A percentile compares a stretch with the other conserved stretches of the same genome.
Evolutionary conservation across 2,329 filamentous ascomycete genomes (phyloP).

Genomic region (Ophiostoma sp.): DNA sequence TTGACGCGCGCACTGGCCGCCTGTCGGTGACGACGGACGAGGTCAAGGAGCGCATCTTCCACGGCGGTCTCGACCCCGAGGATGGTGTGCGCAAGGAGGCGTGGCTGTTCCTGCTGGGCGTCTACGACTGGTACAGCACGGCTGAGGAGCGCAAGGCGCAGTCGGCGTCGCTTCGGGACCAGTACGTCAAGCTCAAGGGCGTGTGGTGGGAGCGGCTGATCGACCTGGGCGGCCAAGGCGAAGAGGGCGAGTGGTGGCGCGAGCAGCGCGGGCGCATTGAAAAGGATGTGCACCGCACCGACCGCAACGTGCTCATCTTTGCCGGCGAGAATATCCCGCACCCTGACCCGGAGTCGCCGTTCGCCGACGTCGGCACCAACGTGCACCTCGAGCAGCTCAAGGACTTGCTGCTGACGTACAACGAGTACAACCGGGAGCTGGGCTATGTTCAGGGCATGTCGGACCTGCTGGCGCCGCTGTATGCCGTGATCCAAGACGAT

Average conservation of each 20-base stretch:
- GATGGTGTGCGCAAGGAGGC: constrained; percentile 94
- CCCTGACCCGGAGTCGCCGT: constrained; percentile 91
- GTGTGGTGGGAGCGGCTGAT: constrained; percentile 94
- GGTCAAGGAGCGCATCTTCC: constrained; percentile 95
- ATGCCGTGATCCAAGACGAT: constrained; percentile 95
- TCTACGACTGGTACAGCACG: constrained; percentile 90
- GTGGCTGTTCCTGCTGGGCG: constrained; percentile 88
- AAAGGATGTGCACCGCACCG: constrained; percentile 96
- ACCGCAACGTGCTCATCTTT: constrained; percentile 91
- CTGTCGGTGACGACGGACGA: constrained; percentile 80
- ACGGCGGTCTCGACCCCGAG: constrained; percentile 81
- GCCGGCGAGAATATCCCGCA: constrained; percentile 94
- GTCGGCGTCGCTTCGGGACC: constrained; percentile 79
- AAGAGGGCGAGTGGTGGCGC: constrained; percentile 92
- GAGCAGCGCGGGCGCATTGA: constrained; percentile 93
- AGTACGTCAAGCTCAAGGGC: constrained; percentile 89
- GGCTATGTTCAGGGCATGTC: constrained; percentile 99
- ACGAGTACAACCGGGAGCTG: constrained; percentile 92
- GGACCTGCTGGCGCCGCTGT: constrained; percentile 89
- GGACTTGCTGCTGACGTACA: constrained; percentile 97
- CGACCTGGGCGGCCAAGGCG: constrained; percentile 70
- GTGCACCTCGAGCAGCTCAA: constrained; percentile 98
- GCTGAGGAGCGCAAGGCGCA: constrained; percentile 76
- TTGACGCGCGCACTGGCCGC: constrained; percentile 68
- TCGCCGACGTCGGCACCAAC: constrained; percentile 88